phyloP scores from a whole-genome alignment of 2,329 filamentous ascomycete genomes.

The Purpureocillium lavendulum region DNA sequence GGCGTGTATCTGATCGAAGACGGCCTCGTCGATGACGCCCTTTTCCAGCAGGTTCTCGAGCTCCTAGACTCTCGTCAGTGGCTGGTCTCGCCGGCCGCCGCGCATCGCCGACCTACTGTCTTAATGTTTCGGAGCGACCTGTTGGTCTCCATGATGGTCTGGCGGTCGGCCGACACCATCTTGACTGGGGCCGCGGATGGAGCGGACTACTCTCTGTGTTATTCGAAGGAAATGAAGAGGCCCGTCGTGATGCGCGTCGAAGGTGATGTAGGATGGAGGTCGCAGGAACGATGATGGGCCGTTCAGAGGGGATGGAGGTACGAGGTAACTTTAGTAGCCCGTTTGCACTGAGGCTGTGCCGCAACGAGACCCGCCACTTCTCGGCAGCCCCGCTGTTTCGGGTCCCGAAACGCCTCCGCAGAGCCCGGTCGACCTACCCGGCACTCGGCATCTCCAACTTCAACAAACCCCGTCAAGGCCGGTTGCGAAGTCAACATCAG shows the following conservation, averaged over 20 bases:
- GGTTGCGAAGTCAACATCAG: no score
- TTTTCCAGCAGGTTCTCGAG: constrained; percentile 83
- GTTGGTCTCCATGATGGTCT: constrained; percentile 62
- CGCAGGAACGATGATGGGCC: neutral
- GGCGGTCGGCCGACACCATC: constrained; percentile 44
- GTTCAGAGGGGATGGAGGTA: neutral
- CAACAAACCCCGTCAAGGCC: no score
- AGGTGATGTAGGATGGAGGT: no score
- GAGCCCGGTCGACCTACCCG: no score
- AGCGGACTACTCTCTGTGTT: no score
- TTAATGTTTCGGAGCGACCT: constrained; percentile 82
- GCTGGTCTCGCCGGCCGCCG: neutral
- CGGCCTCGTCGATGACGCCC: constrained; percentile 65
- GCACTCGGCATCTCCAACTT: no score
- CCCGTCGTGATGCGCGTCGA: no score
- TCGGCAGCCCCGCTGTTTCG: no score
- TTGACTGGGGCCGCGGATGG: constrained; percentile 6
- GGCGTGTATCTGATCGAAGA: constrained; percentile 65
- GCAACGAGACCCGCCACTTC: no score
- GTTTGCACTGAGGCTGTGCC: no score
- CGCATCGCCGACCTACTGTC: constrained; percentile 43
- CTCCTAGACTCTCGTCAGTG: constrained; percentile 50
- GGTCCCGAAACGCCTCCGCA: no score
- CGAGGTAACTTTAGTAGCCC: neutral
- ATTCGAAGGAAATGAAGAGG: no score